phyloP scores from a whole-genome alignment of 441 rosid genomes.

The Jatropha podagrica region DNA sequence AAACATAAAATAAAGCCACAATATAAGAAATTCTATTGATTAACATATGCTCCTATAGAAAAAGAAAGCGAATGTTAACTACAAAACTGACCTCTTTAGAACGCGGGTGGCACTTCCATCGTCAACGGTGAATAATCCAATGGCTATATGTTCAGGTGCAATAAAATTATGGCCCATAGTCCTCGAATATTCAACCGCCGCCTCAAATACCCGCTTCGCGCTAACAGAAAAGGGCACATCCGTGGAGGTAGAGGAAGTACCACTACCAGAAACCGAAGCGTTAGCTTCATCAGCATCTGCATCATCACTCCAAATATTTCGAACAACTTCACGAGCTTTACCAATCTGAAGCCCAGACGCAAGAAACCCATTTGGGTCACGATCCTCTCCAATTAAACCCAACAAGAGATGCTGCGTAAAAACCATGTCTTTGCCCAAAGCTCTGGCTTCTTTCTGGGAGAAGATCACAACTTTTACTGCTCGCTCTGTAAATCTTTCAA shows the following conservation, averaged over 20 bases:
- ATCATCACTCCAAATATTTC: slow-evolving; percentile 52
- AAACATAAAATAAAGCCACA: not conserved
- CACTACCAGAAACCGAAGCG: slow-evolving; percentile 25
- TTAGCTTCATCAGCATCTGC: slow-evolving; percentile 23
- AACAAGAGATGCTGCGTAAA: slow-evolving; percentile 74
- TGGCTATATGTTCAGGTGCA: slow-evolving; percentile 83
- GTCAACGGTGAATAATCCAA: slow-evolving; percentile 82
- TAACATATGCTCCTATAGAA: not conserved
- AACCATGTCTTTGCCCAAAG: slow-evolving; percentile 72
- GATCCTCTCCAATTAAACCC: slow-evolving; percentile 75
- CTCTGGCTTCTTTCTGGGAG: slow-evolving; percentile 75
- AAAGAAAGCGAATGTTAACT: not conserved
- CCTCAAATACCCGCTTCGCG: slow-evolving; percentile 85
- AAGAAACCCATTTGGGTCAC: slow-evolving; percentile 79
- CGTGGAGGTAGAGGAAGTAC: slow-evolving; percentile 36
- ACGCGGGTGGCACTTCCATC: slow-evolving; percentile 87
- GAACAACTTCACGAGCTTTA: slow-evolving; percentile 67
- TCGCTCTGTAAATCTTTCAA: slow-evolving; percentile 86
- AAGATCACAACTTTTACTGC: slow-evolving; percentile 73
- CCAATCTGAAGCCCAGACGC: slow-evolving; percentile 65
- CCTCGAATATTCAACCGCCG: slow-evolving; percentile 89
- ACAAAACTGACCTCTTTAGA: slow-evolving; percentile 54
- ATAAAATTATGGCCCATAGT: slow-evolving; percentile 75
- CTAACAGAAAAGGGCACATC: slow-evolving; percentile 76
- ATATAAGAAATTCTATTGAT: not conserved